Evolutionary conservation across 73 alveolate genomes (phyloP).

Genomic region (Vitrella brassicaformis): DNA sequence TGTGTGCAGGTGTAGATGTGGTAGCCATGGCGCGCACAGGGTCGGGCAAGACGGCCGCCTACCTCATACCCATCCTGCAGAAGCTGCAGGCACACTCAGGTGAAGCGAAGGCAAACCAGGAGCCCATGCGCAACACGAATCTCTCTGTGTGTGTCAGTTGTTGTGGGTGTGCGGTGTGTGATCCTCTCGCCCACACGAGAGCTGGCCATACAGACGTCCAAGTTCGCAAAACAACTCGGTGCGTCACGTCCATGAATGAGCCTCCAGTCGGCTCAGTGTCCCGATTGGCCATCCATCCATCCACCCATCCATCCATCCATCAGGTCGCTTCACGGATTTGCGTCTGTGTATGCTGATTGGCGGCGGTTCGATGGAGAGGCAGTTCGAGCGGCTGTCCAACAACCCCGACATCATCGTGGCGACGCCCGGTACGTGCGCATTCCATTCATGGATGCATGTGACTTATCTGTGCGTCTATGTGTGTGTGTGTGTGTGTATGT

Average conservation of each 20-base stretch:
- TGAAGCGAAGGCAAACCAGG: too few relatives aligned
- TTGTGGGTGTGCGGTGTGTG: constrained; percentile 74
- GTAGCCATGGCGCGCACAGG: constrained; percentile 92
- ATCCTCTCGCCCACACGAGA: constrained; percentile 83
- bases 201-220: constrained; percentile 77
- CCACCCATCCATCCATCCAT: too few relatives aligned
- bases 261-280: too few relatives aligned
- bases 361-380: constrained; percentile 82
- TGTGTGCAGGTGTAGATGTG: too few relatives aligned
- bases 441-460: too few relatives aligned
- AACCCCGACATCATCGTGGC: constrained; percentile 89
- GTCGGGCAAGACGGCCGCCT: constrained; percentile 87
- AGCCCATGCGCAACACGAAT: too few relatives aligned
- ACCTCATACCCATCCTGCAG: constrained; percentile 74
- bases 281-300: too few relatives aligned
- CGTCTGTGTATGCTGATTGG: constrained; percentile 74
- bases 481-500: too few relatives aligned
- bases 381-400: constrained; percentile 75
- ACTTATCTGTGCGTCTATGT: too few relatives aligned
- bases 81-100: constrained; percentile 61
- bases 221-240: constrained; percentile 56
- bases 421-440: too few relatives aligned
- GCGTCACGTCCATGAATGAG: too few relatives aligned
- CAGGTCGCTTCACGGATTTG: constrained; percentile 63
- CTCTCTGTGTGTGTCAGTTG: constrained; percentile 1